Evolutionary conservation across 2,329 filamentous ascomycete species (phyloP).

Genomic region (Botrytis elliptica): DNA sequence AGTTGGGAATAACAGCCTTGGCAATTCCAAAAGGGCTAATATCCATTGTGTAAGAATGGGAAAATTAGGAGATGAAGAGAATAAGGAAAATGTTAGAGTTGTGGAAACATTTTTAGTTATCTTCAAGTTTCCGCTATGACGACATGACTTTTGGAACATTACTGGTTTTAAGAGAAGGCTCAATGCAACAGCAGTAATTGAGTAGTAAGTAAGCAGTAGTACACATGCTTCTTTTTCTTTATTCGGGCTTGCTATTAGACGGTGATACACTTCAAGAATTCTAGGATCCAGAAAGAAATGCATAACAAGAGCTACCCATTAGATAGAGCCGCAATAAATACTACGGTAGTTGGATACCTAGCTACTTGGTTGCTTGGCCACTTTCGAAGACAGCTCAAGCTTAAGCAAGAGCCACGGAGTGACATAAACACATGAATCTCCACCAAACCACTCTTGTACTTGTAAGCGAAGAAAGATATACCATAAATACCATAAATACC

Average conservation of each 20-base stretch:
- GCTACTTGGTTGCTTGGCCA: not conserved
- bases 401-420: constrained; percentile 10
- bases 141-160: constrained; percentile 12
- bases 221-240: not conserved
- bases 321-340: not conserved
- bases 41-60: constrained; percentile 26
- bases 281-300: not conserved
- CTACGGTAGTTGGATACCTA: not conserved
- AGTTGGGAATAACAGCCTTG: constrained; percentile 46
- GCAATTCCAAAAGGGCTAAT: constrained; percentile 29
- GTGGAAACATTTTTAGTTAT: not conserved
- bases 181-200: not conserved
- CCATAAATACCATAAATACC: too few relatives aligned
- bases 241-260: not conserved
- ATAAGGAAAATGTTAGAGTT: too few relatives aligned
- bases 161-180: not conserved
- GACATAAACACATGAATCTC: not conserved
- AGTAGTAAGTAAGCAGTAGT: not conserved
- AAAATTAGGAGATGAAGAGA: not conserved
- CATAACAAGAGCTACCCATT: not conserved
- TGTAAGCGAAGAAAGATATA: constrained; percentile 2
- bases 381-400: not conserved
- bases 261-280: not conserved
- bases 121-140: not conserved
- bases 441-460: constrained; percentile 1